Base-by-base conservation (phyloP, 306 rosid species). In the Casuarina equisetifolia region DNA sequence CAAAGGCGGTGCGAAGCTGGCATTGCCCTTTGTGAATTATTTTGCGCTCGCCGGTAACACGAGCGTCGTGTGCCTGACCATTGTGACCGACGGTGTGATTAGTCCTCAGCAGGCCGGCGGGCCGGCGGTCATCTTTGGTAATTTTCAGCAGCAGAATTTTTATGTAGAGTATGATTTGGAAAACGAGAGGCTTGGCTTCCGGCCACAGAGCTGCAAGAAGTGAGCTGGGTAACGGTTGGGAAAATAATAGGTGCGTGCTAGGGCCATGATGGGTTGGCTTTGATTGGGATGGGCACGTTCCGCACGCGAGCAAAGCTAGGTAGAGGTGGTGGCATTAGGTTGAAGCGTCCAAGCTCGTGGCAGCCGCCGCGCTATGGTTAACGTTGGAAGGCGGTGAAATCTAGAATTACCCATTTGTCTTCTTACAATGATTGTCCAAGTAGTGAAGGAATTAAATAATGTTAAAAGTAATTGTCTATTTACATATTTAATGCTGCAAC, bases 1-100 rank as follows among this genome's bases (percentile, higher is more conserved):
- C 66, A 96, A 89, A 78, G 99, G 99, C 0, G 99, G 99, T 35
- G 97, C 97, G 16, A 88, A 85, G 76, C 86, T 93, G 97, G 69
- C 38, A 9, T 57, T 91, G 53, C 97, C 97, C 0, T 1, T 76
- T 0, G 15, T 9, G 10, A 91, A 96, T 77, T 96, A 92, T 74
- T 88, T 96, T 57, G 85, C 98, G 0, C 6, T 90, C 6, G 75
- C 89, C 19, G 85, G 79, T 0, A 55, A 64, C 59, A 19, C 83
- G 0, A 82, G 84, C 17, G 84, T 84, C 1, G 87, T 78, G 4
- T 95, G 99, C 48, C 78, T 95, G 76, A 91, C 94, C 1, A 68
- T 95, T 19, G 78, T 92, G 8, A 72, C 94, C 2, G 91, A 80
- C 38, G 69, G 68, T 0, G 79, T 0, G n/a, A 4, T 10, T 39